These are phyloP conservation scores for Halenospora varia DNA, from an alignment of 495 filamentous ascomycete species.

Conservation along the genomic window DNA sequence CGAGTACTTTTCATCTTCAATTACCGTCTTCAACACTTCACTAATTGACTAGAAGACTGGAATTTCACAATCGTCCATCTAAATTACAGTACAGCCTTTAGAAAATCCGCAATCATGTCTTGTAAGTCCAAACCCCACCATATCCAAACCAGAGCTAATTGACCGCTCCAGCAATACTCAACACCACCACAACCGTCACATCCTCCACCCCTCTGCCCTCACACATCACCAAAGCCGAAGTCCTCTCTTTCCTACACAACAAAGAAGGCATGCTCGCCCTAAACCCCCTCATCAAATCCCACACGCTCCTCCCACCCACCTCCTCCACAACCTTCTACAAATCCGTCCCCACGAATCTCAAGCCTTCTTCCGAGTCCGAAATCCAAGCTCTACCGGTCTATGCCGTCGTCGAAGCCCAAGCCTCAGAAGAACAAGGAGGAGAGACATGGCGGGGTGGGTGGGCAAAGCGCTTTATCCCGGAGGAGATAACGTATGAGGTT, in stretches of 20 bases:
- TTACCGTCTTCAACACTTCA: background rate
- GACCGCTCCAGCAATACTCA: constrained; percentile 4
- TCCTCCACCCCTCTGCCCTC: constrained; percentile 8
- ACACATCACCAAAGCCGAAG: constrained; percentile 11
- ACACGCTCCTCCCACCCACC: constrained; percentile 4
- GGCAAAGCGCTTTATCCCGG: constrained; percentile 16
- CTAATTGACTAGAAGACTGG: background rate
- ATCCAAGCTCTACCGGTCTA: constrained; percentile 5
- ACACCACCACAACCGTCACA: constrained; percentile 7
- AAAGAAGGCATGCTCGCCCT: constrained; percentile 12
- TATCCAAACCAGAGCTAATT: background rate
- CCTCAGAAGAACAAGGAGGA: background rate
- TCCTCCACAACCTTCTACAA: constrained; percentile 13
- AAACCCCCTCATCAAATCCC: constrained; percentile 19
- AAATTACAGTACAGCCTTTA: background rate
- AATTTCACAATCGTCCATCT: background rate
- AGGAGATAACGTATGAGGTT: constrained; percentile 13
- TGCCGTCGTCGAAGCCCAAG: constrained; percentile 5
- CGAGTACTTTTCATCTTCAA: background rate
- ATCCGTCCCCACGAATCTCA: background rate
- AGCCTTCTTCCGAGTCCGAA: constrained; percentile 6
- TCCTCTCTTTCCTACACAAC: constrained; percentile 17
- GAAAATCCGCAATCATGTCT: background rate
- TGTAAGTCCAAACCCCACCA: background rate
- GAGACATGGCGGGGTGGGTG: constrained; percentile 17